Base-by-base conservation (phyloP, 805 yeast species). In the Metschnikowia cerradonensis region DNA sequence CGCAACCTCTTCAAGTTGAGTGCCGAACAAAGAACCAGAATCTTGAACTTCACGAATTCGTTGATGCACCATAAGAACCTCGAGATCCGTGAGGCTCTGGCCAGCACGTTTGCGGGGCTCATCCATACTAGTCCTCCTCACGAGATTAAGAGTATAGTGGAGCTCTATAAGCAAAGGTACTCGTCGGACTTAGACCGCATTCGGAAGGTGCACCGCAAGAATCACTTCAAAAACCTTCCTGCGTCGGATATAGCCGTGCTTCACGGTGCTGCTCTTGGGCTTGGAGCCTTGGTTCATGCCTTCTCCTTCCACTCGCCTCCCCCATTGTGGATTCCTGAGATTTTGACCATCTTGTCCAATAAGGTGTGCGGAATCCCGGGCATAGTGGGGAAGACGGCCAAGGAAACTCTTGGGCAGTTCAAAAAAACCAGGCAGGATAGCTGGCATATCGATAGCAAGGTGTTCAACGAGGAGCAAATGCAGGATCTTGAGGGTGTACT, bases 401-500 rank as follows among this genome's bases (percentile, higher is more conserved):
- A 92, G 66, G 84, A 83, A 32, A 78, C 81, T 1, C 75, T 92
- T 46, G 84, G 96, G 55, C 84, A 82, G 55, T 94, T 94, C 71
- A 92, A 91, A 66, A 90, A 90, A 71, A 82, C 89, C 5, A 80
- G 98, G 57, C 95, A 91, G 52, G 99, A 92, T 61, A 90, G 97
- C 0, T 92, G 99, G 99, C 96, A 88, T 61, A 80, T 90, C 52
- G 99, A 92, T 64, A 79, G 86, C 53, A 76, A 76, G 57, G 81
- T 79, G 13, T 94, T 92, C 65, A 81, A 83, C 7, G 81, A 78
- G 45, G 88, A 85, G 4, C 95, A 92, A 67, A 73, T 90, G 46
- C 94, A 90, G 62, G 96, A 90, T 64, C 71, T 92, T 41, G 99
- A 92, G 66, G 99, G 99, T 39, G 97, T 92, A 3, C 68, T 91